Evolutionary conservation across 305 asterid genomes (phyloP).

Genomic region (Plantago coronopus): DNA sequence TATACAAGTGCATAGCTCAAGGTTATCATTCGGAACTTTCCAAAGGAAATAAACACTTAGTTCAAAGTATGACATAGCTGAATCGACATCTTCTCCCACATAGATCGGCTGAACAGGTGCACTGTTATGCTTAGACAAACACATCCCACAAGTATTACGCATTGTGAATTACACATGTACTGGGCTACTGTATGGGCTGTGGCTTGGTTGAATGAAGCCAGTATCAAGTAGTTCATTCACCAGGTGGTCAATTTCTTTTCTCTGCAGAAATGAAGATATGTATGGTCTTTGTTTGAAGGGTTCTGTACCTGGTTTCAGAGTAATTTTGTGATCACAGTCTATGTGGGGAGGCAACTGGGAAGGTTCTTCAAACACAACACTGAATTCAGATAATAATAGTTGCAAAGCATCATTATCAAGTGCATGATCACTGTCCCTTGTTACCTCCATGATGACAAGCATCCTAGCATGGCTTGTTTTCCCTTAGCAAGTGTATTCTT

Average conservation of each 20-base stretch:
- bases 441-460: too few species aligned
- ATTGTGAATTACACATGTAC: conserved; percentile 3
- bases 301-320: too few species aligned
- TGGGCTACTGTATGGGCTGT: neutral
- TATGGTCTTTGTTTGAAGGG: neutral
- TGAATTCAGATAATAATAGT: too few species aligned
- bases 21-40: conserved; percentile 71
- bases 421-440: too few species aligned
- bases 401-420: too few species aligned
- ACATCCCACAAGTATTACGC: neutral
- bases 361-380: too few species aligned
- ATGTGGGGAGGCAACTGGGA: too few species aligned
- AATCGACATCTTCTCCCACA: conserved; percentile 70
- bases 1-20: conserved; percentile 46
- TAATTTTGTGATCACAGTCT: too few species aligned
- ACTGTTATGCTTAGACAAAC: conserved; percentile 15
- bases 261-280: too few species aligned
- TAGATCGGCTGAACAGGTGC: conserved; percentile 58
- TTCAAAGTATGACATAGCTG: conserved; percentile 82
- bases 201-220: neutral
- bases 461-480: too few species aligned
- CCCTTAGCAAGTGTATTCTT: too few species aligned
- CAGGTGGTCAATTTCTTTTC: neutral
- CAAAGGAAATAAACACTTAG: conserved; percentile 74
- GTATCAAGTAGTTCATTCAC: neutral